A percentile compares a stretch with the other conserved stretches of the same genome.
phyloP scores from a whole-genome alignment of 768 basidiomycete genomes.

The Tephrocybe rancida region DNA sequence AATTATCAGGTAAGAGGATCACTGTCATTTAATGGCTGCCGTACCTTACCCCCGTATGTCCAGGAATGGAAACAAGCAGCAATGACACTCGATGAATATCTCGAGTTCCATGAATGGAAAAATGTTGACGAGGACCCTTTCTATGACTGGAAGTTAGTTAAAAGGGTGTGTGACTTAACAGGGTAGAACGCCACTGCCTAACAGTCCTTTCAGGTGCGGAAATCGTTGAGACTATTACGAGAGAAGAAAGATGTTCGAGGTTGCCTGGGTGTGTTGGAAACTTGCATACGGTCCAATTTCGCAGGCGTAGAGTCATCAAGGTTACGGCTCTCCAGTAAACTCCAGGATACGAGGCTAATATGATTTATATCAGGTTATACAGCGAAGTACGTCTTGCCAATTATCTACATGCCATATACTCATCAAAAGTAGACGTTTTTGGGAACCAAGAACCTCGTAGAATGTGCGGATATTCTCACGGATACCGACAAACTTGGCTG shows the following conservation, averaged over 20 bases:
- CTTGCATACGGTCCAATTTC: conserved; percentile 90
- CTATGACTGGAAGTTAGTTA: conserved; percentile 89
- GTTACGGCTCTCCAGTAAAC: conserved; percentile 30
- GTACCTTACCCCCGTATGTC: neutral
- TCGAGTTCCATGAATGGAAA: conserved; percentile 93
- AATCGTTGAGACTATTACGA: conserved; percentile 71
- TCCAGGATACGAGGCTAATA: neutral
- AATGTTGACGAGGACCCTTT: conserved; percentile 82
- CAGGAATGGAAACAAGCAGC: conserved; percentile 92
- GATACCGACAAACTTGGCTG: conserved; percentile 2
- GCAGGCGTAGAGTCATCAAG: conserved; percentile 88
- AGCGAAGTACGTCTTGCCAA: conserved; percentile 72
- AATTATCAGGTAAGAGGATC: conserved; percentile 63
- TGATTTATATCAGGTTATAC: conserved; percentile 60
- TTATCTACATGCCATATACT: conserved; percentile 13
- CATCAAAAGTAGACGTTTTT: conserved; percentile 69
- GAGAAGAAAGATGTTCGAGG: conserved; percentile 83
- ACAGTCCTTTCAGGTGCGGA: conserved; percentile 56
- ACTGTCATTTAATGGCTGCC: neutral
- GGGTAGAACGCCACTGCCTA: neutral
- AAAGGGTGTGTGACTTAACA: conserved; percentile 50
- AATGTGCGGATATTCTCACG: conserved; percentile 50
- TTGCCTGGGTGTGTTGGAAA: conserved; percentile 87
- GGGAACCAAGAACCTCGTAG: conserved; percentile 89
- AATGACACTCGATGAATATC: conserved; percentile 72